Evolutionary conservation across 148 eudicot species (phyloP).

Genomic region (Diospyros kaki): DNA sequence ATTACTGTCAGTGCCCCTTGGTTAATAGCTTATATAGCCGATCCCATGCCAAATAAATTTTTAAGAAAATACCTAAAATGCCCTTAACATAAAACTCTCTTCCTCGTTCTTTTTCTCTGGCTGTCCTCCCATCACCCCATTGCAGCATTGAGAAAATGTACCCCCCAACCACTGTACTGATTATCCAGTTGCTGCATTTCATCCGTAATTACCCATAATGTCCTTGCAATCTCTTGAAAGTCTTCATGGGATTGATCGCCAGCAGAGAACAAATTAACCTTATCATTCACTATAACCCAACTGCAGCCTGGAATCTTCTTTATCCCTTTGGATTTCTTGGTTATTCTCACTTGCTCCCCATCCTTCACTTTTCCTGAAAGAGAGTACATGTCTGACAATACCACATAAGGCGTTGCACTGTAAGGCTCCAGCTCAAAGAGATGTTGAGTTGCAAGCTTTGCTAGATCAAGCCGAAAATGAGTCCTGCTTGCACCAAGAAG

Average conservation of each 20-base stretch:
- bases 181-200: constrained; percentile 24
- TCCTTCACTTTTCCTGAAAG: constrained; percentile 32
- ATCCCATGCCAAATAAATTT: too few species aligned
- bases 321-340: constrained; percentile 39
- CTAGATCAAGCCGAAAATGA: constrained; percentile 50
- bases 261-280: constrained; percentile 30
- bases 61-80: too few species aligned
- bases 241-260: constrained; percentile 38
- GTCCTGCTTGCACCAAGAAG: constrained; percentile 59
- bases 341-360: constrained; percentile 39
- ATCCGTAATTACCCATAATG: constrained; percentile 19
- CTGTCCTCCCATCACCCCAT: too few species aligned
- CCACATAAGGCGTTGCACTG: constrained; percentile 56
- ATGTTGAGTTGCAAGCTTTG: constrained; percentile 47
- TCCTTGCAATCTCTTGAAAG: constrained; percentile 28
- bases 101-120: too few species aligned
- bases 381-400: constrained; percentile 45
- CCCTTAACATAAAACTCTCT: too few species aligned
- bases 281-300: constrained; percentile 46
- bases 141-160: too few species aligned
- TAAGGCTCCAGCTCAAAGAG: constrained; percentile 46
- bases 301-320: constrained; percentile 60
- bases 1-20: too few species aligned
- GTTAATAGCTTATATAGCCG: too few species aligned
- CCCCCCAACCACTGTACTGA: background rate